Base-by-base conservation (phyloP, 2,329 filamentous ascomycete genomes). In the Ambrosiella xylebori region DNA sequence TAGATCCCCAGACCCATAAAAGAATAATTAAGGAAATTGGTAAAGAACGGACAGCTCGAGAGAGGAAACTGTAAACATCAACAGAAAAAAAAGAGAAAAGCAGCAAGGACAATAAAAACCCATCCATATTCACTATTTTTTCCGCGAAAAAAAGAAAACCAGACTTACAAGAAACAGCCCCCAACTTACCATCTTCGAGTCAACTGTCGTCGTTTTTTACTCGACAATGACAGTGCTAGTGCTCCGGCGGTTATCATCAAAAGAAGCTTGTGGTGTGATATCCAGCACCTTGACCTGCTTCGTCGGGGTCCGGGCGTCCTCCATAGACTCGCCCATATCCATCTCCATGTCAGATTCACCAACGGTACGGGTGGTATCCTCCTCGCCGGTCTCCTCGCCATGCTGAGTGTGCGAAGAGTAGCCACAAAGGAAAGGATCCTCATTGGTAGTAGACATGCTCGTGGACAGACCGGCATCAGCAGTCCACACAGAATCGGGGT, bases 401-500 rank as follows among this genome's bases (percentile, higher is more conserved):
- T 49, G 40, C n/a, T 59, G 45, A 13, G 53, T 41, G 15, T 56
- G 45, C 17, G 57, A 53, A 11, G 57, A 59, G 39, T 51, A 45
- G 3, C 47, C 47, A 39, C 47, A 54, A 37, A 59, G 17, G 51
- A 54, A 51, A 8, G 54, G 35, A 38, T 57, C 51, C n/a, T 60
- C 59, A 4, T 35, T 40, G 11, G 53, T 49, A 17, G 50, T 47
- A 13, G 35, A 51, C 19, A 54, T 58, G 15, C 39, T 44, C 12
- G 50, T 53, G 8, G 57, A 58, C 38, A 49, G 19, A 5, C 56
- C 55, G 6, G 51, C 55, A 53, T 57, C 55, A 5, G 44, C 73
- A 55, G 87, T 83, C 61, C 90, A 86, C 57, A 84, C 83, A 3
- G 74, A 72, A 57, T 68, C 70, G 12, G 63, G 75, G 68, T 61